These are phyloP conservation scores for Lophiotrema nucula DNA, from an alignment of 495 filamentous ascomycete genomes.

Conservation along the genomic window DNA sequence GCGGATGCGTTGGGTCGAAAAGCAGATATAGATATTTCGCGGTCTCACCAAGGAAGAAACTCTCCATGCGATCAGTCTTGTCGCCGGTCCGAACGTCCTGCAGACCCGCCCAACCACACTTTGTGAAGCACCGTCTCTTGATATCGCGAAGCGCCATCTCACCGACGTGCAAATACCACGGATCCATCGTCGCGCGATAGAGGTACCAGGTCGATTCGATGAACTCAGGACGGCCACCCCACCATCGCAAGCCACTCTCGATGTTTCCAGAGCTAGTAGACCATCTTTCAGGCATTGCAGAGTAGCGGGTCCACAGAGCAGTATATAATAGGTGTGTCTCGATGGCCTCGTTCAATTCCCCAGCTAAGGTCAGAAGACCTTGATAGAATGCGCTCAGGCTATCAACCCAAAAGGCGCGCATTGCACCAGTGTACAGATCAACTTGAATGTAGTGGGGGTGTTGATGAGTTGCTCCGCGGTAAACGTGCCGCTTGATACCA, in stretches of 20 bases:
- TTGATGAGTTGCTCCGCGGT: slow-evolving; percentile 62
- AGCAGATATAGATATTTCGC: slow-evolving; percentile 91
- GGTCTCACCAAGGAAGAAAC: slow-evolving; percentile 96
- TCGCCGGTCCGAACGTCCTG: slow-evolving; percentile 88
- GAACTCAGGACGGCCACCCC: slow-evolving; percentile 92
- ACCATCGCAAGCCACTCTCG: slow-evolving; percentile 87
- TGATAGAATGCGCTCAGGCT: slow-evolving; percentile 94
- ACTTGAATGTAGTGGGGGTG: slow-evolving; percentile 91
- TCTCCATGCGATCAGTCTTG: slow-evolving; percentile 95
- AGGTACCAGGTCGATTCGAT: slow-evolving; percentile 94
- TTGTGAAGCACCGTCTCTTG: slow-evolving; percentile 84
- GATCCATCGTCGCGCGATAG: slow-evolving; percentile 88
- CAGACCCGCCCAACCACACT: slow-evolving; percentile 93
- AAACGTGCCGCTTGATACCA: slow-evolving; percentile 82
- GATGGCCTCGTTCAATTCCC: slow-evolving; percentile 85
- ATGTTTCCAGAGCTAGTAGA: slow-evolving; percentile 80
- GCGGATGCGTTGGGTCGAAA: slow-evolving; percentile 79
- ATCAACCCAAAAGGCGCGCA: slow-evolving; percentile 87
- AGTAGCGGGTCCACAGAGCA: slow-evolving; percentile 90
- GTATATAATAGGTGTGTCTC: slow-evolving; percentile 85
- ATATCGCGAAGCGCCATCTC: slow-evolving; percentile 94
- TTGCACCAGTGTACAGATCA: slow-evolving; percentile 79
- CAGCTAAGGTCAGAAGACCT: slow-evolving; percentile 80
- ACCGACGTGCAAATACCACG: slow-evolving; percentile 92
- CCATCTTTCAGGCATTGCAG: slow-evolving; percentile 91